A percentile compares a stretch with the other conserved stretches of the same genome.
Conservation (phyloP, 2,329 filamentous ascomycete species). For the Arthrobotrys conoides region DNA sequence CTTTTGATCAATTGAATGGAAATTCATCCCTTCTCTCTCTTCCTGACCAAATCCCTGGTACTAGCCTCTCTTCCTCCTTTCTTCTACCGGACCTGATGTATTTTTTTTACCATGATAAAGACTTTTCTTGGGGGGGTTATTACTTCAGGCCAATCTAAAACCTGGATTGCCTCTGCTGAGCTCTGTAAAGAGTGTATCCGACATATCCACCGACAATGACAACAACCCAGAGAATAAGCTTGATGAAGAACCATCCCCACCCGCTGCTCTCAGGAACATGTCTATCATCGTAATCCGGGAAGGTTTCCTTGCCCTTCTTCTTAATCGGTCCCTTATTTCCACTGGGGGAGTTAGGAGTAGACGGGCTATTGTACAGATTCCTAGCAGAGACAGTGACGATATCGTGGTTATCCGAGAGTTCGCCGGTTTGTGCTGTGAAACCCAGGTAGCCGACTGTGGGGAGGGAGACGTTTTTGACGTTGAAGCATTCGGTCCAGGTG, state of each 20-base stretch:
- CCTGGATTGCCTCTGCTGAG: slow-evolving; percentile 70
- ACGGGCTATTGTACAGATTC: slow-evolving; percentile 81
- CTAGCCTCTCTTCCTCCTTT: neutral
- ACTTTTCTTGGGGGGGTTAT: neutral
- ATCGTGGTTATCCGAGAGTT: slow-evolving; percentile 94
- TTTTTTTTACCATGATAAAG: neutral
- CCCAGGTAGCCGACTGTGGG: slow-evolving; percentile 82
- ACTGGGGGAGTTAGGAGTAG: slow-evolving; percentile 60
- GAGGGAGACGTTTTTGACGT: slow-evolving; percentile 79
- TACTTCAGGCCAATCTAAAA: slow-evolving; percentile 55
- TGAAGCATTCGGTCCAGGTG: slow-evolving; percentile 91
- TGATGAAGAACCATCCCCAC: slow-evolving; percentile 82
- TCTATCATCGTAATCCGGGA: slow-evolving; percentile 49
- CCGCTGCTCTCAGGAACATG: slow-evolving; percentile 68
- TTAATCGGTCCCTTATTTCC: slow-evolving; percentile 67
- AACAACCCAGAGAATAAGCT: slow-evolving; percentile 82
- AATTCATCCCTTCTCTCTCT: neutral
- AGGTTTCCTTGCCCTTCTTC: slow-evolving; percentile 66
- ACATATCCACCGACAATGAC: slow-evolving; percentile 82
- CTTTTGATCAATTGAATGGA: neutral
- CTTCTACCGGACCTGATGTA: neutral
- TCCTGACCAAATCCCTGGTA: neutral
- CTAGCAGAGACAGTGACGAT: slow-evolving; percentile 87
- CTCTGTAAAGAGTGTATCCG: slow-evolving; percentile 85
- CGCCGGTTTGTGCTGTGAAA: slow-evolving; percentile 90